These are phyloP conservation scores for Adansonia digitata DNA, from an alignment of 345 rosid genomes.

Conservation along the genomic window DNA sequence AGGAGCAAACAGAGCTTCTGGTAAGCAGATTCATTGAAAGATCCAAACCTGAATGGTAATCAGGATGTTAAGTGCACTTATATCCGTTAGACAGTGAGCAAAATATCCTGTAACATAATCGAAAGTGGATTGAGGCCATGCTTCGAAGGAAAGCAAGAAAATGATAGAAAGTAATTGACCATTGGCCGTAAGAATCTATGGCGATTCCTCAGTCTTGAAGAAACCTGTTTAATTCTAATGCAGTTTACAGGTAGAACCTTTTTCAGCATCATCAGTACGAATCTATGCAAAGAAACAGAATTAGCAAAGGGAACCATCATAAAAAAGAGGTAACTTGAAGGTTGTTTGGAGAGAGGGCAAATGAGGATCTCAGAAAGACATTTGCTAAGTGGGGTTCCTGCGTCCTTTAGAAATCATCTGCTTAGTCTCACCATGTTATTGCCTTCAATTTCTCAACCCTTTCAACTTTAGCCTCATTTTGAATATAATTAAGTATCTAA, in stretches of 20 bases:
- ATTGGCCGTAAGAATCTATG: not conserved
- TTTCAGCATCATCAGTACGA: no score
- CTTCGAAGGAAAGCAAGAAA: constrained; percentile 7
- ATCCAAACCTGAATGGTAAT: not conserved
- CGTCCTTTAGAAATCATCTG: constrained; percentile 43
- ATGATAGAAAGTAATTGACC: constrained; percentile 2
- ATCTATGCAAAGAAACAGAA: no score
- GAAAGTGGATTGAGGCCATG: not conserved
- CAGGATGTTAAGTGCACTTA: not conserved
- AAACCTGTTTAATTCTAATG: not conserved
- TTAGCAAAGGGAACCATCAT: no score
- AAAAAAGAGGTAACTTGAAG: no score
- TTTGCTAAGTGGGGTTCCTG: constrained; percentile 39
- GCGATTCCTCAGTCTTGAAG: not conserved
- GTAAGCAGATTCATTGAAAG: not conserved
- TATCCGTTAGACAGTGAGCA: not conserved
- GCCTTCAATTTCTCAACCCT: not conserved
- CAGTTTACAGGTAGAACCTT: not conserved
- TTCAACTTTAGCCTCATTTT: no score
- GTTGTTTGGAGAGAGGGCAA: constrained; percentile 80
- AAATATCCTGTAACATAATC: not conserved
- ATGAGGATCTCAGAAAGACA: constrained; percentile 66
- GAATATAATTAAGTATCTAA: no score
- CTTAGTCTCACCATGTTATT: constrained; percentile 41
- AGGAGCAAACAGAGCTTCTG: not conserved